Conservation (phyloP, 225 moss, liverwort and hornwort genomes). For the Sphagnum contortum region DNA sequence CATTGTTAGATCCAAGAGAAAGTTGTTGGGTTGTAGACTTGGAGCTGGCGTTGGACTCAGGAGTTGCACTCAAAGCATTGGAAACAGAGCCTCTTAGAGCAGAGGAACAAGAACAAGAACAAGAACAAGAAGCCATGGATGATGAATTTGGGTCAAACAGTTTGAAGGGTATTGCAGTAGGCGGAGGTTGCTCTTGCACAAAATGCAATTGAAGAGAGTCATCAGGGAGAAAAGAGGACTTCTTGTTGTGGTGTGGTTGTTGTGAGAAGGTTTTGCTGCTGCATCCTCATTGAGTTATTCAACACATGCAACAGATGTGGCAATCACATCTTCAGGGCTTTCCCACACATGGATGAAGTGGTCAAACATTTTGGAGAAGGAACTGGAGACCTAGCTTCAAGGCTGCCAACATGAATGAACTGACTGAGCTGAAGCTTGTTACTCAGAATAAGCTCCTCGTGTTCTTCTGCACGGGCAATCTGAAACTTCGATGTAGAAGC, state of each 20-base stretch:
- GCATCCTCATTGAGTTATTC: not conserved
- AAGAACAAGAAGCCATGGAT: too few relatives aligned
- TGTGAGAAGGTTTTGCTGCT: not conserved
- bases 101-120: too few relatives aligned
- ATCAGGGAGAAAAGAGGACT: not conserved
- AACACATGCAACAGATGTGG: conserved; percentile 27
- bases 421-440: conserved; percentile 49
- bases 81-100: too few relatives aligned
- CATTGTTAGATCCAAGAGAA: conserved; percentile 29
- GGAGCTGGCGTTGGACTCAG: conserved; percentile 4
- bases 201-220: not conserved
- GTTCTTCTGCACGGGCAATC: conserved; percentile 43
- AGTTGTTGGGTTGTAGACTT: conserved; percentile 10
- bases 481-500: conserved; percentile 46
- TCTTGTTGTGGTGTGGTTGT: too few relatives aligned
- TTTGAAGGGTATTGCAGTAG: conserved; percentile 22
- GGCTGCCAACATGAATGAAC: conserved; percentile 45
- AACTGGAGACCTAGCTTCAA: conserved; percentile 40
- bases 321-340: conserved; percentile 41
- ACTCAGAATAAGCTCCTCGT: conserved; percentile 41
- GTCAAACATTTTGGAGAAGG: conserved; percentile 44
- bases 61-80: not conserved
- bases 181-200: not conserved
- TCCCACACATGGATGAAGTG: conserved; percentile 42
- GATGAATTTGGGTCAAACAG: conserved; percentile 1